Evolutionary conservation across 345 rosid species (phyloP), one percentile per base, ranked within the genome.

Genomic region (Pistacia vera): DNA sequence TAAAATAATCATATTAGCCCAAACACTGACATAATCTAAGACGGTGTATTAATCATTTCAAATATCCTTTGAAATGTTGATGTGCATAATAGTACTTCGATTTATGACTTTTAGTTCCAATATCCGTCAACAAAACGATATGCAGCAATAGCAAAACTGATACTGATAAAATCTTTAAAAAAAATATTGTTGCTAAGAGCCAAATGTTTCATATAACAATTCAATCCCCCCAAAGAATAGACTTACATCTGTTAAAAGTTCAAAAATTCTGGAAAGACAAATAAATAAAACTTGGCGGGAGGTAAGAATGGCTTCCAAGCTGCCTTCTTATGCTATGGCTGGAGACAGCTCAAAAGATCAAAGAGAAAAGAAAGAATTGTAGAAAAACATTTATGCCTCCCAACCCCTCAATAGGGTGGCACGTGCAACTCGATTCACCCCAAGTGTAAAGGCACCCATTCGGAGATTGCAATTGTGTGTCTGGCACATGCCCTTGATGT

Each of bases 391-490:
- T 84, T 77, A 97, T 71, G 97, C 98, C 81, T 94, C 98, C 98
- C 99, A 97, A 65, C 98, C 99, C 80, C 99, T 88, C 33, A 94
- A 81, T 68, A 83, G 80, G 38, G 97, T 90, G 71, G 98, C 97
- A 18, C 98, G 90, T 2, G 98, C 99, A 58, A 97, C 98, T 5
- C 98, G 89, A 90, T 90, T 94, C 46, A 97, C 93, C 4, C 97
- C 99, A 0, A 97, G 99, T 3, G 99, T 92, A 81, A 97, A 97
- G 71, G 99, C 99, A 38, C 99, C 99, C 98, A 97, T 97, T 63
- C 99, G 94, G 57, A 94, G 95, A 83, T 83, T 88, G 87, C 99
- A 97, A 35, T 91, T 22, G 78, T 97, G 93, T 4, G 91, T 70
- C 74, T 91, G 89, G 81, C 98, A 97, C 99, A 92, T 97, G 76